Evolutionary conservation across 2,329 filamentous ascomycete species (phyloP).

Genomic region (Fusarium sp.): DNA sequence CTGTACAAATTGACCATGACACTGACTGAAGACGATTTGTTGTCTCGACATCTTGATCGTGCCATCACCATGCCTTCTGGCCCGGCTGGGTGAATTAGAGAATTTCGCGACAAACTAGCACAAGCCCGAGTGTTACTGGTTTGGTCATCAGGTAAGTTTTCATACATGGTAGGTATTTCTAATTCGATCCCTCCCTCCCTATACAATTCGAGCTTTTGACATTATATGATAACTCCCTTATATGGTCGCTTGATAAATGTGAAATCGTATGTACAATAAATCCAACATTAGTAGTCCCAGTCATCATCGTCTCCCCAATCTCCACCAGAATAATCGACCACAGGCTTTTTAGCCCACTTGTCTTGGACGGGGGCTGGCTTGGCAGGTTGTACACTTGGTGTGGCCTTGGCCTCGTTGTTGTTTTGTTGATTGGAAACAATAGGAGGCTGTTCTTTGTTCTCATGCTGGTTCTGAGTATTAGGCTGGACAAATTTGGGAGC

Average conservation of each 20-base stretch:
- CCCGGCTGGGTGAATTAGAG: not conserved
- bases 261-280: conserved; percentile 5
- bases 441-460: conserved; percentile 7
- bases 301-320: conserved; percentile 48
- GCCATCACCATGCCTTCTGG: not conserved
- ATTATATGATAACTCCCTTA: conserved; percentile 22
- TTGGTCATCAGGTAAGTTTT: not conserved
- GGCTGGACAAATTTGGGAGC: conserved; percentile 20
- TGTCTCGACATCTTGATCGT: not conserved
- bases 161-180: conserved; percentile 7
- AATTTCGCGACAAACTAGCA: not conserved
- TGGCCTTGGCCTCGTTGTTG: conserved; percentile 1
- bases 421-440: conserved; percentile 13
- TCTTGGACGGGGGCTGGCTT: conserved; percentile 27
- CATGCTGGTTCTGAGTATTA: not conserved
- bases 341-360: conserved; percentile 46
- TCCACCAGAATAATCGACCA: conserved; percentile 45
- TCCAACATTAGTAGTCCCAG: conserved; percentile 42
- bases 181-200: not conserved
- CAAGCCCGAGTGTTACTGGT: not conserved
- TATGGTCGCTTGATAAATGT: conserved; percentile 25
- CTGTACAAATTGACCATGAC: no score
- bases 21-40: not conserved
- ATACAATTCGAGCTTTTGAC: conserved; percentile 23
- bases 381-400: not conserved